Base-by-base conservation (phyloP, 768 basidiomycete species). In the Lenzites betulinus region DNA sequence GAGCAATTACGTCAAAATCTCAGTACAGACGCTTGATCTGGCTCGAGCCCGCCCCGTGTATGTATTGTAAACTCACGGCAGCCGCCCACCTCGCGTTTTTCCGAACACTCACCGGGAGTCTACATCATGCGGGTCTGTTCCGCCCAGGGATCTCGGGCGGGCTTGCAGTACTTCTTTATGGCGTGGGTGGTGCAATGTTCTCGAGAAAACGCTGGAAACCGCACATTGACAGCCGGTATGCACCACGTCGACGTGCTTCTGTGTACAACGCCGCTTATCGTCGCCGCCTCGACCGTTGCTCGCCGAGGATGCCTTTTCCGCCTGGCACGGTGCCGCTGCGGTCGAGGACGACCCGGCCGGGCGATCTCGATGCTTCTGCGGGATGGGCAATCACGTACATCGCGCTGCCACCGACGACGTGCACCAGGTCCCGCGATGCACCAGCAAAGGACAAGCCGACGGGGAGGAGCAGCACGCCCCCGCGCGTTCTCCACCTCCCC, bases 41-140 rank as follows among this genome's bases (percentile, higher is more conserved):
- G 22, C 26, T 39, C 38, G n/a, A n/a, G 47, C 25, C 38, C 22
- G 42, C 50, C 48, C 56, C 56, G 56, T 43, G 36, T 22, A 22
- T 47, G 33, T 42, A 23, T 42, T 42, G 56, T 46, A 20, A 49
- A 35, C 38, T 49, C 38, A 33, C 48, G 48, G 56, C 55, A 41
- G 23, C 36, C 3, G 39, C n/a, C 13, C n/a, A 16, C 15, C 25
- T 56, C 54, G 44, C 54, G 22, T 30, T 57, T 50, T 38, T n/a
- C 56, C 48, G 56, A 58, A 20, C 56, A 50, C 56, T 20, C 48
- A 35, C 26, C 56, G 26, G 30, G 25, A 33, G 50, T 43, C 16
- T 22, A 39, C 56, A 58, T 58, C 56, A 22, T 20, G 25, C 43
- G 25, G 8, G 26, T 30, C 18, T 9, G 44, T 26, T 11, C 25